Conservation (phyloP, 495 filamentous ascomycete species). For the Bryoglossum gracile region DNA sequence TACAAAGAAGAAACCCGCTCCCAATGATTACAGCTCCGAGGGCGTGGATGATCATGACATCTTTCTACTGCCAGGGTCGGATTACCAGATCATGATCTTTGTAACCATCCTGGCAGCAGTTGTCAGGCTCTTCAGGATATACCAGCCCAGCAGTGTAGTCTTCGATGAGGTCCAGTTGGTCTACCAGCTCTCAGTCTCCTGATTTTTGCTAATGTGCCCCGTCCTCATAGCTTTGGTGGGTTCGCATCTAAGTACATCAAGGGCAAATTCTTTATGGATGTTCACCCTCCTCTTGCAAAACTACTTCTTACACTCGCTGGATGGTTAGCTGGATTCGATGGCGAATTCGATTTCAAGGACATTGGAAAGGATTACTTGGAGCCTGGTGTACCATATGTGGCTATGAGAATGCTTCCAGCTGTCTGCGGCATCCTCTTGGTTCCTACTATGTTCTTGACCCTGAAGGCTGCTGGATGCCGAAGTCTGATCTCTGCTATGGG, state of each 20-base stretch:
- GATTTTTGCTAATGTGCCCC: conserved; percentile 4
- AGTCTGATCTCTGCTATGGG: conserved; percentile 77
- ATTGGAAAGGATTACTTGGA: conserved; percentile 98
- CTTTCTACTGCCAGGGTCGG: conserved; percentile 65
- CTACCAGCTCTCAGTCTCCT: neutral
- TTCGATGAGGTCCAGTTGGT: conserved; percentile 98
- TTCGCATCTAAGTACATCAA: conserved; percentile 99
- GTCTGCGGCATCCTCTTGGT: conserved; percentile 79
- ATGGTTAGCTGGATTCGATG: conserved; percentile 91
- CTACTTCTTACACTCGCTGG: conserved; percentile 91
- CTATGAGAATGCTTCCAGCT: conserved; percentile 91
- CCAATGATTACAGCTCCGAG: conserved; percentile 53
- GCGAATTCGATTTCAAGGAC: conserved; percentile 97
- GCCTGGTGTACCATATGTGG: conserved; percentile 91
- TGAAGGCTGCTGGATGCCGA: conserved; percentile 85
- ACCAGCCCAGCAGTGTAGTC: conserved; percentile 91
- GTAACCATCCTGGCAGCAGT: conserved; percentile 69
- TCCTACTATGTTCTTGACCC: conserved; percentile 86
- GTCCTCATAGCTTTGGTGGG: conserved; percentile 72
- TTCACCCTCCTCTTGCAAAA: conserved; percentile 96
- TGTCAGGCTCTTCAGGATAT: conserved; percentile 91
- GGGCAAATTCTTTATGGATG: conserved; percentile 98
- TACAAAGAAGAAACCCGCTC: conserved; percentile 16
- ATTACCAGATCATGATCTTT: conserved; percentile 66
- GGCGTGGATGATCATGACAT: conserved; percentile 66